These are phyloP conservation scores for Penicillium waksmanii DNA, from an alignment of 495 filamentous ascomycete species.

Conservation along the genomic window DNA sequence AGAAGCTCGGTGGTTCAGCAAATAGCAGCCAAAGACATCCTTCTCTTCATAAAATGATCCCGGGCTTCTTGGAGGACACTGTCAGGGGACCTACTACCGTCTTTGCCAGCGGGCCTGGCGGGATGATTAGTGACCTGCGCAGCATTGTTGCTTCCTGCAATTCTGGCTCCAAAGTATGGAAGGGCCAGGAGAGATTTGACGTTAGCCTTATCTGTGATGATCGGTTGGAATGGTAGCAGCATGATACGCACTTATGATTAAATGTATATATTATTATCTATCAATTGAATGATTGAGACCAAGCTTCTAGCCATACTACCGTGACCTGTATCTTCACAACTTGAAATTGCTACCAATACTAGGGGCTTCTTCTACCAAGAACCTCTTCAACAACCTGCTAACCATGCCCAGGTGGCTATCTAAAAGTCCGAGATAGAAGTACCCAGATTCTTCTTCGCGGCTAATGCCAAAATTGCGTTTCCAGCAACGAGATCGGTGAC, in stretches of 20 bases:
- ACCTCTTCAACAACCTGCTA: no score
- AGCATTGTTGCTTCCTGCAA: conserved; percentile 56
- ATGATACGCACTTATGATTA: not conserved
- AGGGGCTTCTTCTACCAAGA: no score
- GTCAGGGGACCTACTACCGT: conserved; percentile 53
- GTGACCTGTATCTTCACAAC: no score
- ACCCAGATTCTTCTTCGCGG: not conserved
- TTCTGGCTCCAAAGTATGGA: conserved; percentile 53
- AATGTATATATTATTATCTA: not conserved
- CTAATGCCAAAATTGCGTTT: conserved; percentile 1
- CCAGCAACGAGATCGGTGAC: conserved; percentile 16
- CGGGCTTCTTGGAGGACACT: conserved; percentile 33
- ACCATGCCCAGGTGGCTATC: not conserved
- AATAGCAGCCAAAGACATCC: conserved; percentile 35
- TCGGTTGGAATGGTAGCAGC: conserved; percentile 33
- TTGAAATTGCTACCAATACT: no score
- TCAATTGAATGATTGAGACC: not conserved
- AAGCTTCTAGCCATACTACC: no score
- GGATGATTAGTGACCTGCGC: conserved; percentile 60
- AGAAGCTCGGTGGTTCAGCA: conserved; percentile 13
- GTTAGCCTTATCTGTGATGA: conserved; percentile 61
- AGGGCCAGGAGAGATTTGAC: conserved; percentile 57
- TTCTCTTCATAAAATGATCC: conserved; percentile 25
- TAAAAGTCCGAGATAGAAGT: conserved; percentile 3
- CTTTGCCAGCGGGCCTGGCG: conserved; percentile 63